A percentile compares a stretch with the other conserved stretches of the same genome.
phyloP scores from a whole-genome alignment of 345 rosid genomes.

The Populus davidiana region DNA sequence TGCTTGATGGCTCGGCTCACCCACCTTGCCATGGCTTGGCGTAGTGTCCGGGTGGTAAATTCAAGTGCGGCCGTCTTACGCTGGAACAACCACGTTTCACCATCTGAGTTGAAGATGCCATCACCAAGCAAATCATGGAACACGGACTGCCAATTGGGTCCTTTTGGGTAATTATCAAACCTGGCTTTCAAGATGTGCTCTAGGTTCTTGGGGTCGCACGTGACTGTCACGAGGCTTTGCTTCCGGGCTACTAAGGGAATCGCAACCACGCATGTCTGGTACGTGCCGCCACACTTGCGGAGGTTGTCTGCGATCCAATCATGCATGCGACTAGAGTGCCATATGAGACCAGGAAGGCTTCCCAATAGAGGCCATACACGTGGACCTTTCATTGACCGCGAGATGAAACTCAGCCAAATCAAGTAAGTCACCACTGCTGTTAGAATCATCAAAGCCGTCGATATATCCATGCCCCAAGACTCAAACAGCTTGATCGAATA shows the following conservation, averaged over 20 bases:
- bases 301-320: constrained; percentile 53
- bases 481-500: too few relatives aligned
- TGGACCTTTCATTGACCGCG: constrained; percentile 38
- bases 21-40: constrained; percentile 56
- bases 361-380: constrained; percentile 50
- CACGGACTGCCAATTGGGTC: constrained; percentile 47
- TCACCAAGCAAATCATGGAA: constrained; percentile 48
- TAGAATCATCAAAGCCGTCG: constrained; percentile 26
- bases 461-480: constrained; percentile 23
- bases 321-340: constrained; percentile 34
- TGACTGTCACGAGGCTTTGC: constrained; percentile 54
- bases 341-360: constrained; percentile 36
- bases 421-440: constrained; percentile 31
- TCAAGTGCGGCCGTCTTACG: constrained; percentile 50
- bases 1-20: constrained; percentile 42
- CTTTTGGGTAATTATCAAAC: constrained; percentile 52
- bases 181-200: constrained; percentile 41
- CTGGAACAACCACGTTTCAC: constrained; percentile 46
- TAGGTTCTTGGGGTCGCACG: constrained; percentile 46
- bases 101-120: constrained; percentile 51
- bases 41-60: constrained; percentile 49
- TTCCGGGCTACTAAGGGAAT: constrained; percentile 37
- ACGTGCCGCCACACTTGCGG: constrained; percentile 37
- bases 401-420: constrained; percentile 33
- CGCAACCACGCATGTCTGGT: constrained; percentile 43